Conservation (phyloP, 2,329 filamentous ascomycete species). For the Camptophora hylomeconis region DNA sequence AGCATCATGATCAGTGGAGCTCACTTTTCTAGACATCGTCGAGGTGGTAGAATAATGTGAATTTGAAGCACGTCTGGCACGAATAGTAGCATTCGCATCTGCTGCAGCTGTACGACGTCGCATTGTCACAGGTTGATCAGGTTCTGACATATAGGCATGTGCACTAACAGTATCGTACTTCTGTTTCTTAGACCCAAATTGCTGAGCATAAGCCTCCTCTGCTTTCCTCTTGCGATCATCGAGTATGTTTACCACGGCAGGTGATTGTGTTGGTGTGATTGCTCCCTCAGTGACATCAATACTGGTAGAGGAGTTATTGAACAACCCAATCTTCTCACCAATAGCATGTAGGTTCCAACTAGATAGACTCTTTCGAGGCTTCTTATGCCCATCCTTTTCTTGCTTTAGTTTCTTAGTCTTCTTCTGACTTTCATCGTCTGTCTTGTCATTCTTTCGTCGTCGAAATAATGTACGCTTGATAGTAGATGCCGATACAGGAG, state of each 20-base stretch:
- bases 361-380: conserved; percentile 16
- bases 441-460: conserved; percentile 11
- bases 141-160: no score
- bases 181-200: conserved; percentile 16
- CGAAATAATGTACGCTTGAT: conserved; percentile 11
- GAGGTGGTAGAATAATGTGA: no score
- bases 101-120: no score
- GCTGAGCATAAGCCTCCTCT: conserved; percentile 15
- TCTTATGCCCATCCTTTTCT: conserved; percentile 9
- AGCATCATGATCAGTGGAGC: no score
- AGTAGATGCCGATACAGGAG: conserved; percentile 10
- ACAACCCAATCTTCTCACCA: conserved; percentile 3
- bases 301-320: conserved; percentile 2
- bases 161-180: conserved; percentile 10
- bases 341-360: conserved; percentile 13
- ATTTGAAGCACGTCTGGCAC: no score
- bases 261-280: neutral
- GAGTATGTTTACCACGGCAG: conserved; percentile 8
- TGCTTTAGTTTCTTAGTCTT: conserved; percentile 4
- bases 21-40: no score
- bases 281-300: neutral
- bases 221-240: conserved; percentile 18
- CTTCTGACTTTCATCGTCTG: conserved; percentile 2
- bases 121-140: no score
- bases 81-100: no score